Evolutionary conservation across 208 protist species (phyloP).

Genomic region (Leishmania amazonensis): DNA sequence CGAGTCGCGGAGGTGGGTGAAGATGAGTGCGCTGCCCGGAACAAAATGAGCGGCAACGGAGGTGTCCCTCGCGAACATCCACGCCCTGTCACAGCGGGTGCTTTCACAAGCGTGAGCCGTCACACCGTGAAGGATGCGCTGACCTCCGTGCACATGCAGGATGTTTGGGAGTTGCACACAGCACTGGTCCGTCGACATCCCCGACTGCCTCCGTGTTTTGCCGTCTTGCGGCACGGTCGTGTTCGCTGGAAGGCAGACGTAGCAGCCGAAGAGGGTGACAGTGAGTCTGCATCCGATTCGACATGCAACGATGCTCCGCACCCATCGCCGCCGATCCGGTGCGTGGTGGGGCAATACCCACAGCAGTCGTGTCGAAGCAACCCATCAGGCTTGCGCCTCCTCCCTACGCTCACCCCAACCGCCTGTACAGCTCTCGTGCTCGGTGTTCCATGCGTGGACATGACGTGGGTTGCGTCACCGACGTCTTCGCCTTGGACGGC

Average conservation of each 20-base stretch:
- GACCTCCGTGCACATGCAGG: conserved; percentile 12
- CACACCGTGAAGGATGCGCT: background rate
- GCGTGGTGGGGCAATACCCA: conserved; percentile 12
- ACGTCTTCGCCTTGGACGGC: conserved; percentile 1
- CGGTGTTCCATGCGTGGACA: conserved; percentile 26
- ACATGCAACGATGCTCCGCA: background rate
- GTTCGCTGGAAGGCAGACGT: conserved; percentile 8
- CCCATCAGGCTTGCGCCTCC: background rate
- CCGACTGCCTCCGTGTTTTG: conserved; percentile 17
- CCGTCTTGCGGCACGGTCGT: conserved; percentile 17
- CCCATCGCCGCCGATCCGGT: conserved; percentile 3
- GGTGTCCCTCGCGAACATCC: background rate
- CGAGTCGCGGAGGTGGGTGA: background rate
- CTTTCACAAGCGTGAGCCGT: background rate
- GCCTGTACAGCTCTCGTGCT: conserved; percentile 27
- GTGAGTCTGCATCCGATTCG: background rate
- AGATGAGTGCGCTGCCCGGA: background rate
- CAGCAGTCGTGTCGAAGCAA: background rate
- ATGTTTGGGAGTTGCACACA: conserved; percentile 20
- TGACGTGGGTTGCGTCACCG: background rate
- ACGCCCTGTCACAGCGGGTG: background rate
- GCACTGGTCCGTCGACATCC: conserved; percentile 24
- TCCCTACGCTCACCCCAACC: conserved; percentile 10
- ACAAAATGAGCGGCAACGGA: background rate
- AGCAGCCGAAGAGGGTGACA: background rate